Evolutionary conservation across 2,329 filamentous ascomycete genomes (phyloP), one percentile per base, ranked within the genome.

Genomic region (Claviceps cyperi): DNA sequence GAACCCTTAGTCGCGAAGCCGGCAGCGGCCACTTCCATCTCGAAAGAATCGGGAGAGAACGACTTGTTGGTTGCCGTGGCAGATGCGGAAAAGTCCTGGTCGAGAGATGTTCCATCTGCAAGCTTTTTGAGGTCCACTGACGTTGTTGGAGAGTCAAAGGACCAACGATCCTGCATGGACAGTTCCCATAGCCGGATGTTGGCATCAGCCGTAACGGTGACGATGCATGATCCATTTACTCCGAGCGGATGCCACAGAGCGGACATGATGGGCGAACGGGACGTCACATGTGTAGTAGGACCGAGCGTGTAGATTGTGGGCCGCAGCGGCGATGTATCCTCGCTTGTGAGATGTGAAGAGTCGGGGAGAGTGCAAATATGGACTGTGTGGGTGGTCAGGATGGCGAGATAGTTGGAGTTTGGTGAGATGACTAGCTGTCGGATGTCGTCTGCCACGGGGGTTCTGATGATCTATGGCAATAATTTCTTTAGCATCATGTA

Each of bases 241-340:
- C 90, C 90, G 0, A 97, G 72, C 1, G 92, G 92, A 67, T 98
- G 92, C 91, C 92, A 98, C 51, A 96, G 60, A 4, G 83, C 85
- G 1, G 88, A 87, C 21, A 83, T 81, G 51, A 98, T 75, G 1
- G 86, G 80, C 7, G 88, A 80, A 56, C 89, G 83, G 45, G 91
- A 87, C 47, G 90, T 83, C 46, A 96, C 88, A 66, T 97, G 91
- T 3, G 85, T 89, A 2, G 88, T 94, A 32, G 90, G 89, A 1
- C 91, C 91, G n/a, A 97, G 74, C 19, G 91, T 91, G 68, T 87
- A 94, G 49, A 87, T 87, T 65, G 87, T 94, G 32, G 90, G 75
- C 60, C 86, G 86, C 59, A 95, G 74, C 5, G 83, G 79, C 9
- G 77, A 74, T 45, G 68, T 72, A 59, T 91, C 86, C 44, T 76